Evolutionary conservation across 495 filamentous ascomycete genomes (phyloP).

Genomic region (Aspergillus coremiiformis): DNA sequence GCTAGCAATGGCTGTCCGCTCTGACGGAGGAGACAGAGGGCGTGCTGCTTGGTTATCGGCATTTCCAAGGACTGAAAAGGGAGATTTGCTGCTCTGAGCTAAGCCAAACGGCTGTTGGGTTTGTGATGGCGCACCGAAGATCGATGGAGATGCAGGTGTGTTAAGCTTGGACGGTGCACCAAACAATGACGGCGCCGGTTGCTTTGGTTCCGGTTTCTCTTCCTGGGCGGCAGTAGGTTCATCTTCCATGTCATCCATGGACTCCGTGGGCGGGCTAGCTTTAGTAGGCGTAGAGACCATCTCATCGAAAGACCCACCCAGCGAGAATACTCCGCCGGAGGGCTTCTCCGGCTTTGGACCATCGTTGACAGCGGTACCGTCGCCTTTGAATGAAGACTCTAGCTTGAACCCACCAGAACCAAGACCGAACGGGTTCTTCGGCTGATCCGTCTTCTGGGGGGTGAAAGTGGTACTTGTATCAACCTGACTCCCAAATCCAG

Average conservation of each 20-base stretch:
- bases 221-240: slow-evolving; percentile 10
- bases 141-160: slow-evolving; percentile 18
- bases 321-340: slow-evolving; percentile 29
- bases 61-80: slow-evolving; percentile 33
- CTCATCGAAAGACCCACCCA: slow-evolving; percentile 24
- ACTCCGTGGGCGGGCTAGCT: slow-evolving; percentile 20
- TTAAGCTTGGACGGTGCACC: slow-evolving; percentile 21
- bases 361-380: slow-evolving; percentile 57
- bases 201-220: slow-evolving; percentile 17
- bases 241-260: slow-evolving; percentile 38
- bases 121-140: slow-evolving; percentile 33
- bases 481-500: slow-evolving; percentile 24
- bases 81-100: slow-evolving; percentile 28
- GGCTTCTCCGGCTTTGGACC: slow-evolving; percentile 42
- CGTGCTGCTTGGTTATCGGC: slow-evolving; percentile 22
- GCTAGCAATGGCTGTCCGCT: slow-evolving; percentile 27
- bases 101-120: slow-evolving; percentile 24
- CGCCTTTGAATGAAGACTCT: slow-evolving; percentile 72
- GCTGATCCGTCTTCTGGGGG: slow-evolving; percentile 28
- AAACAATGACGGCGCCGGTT: slow-evolving; percentile 43
- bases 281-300: slow-evolving; percentile 24
- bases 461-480: slow-evolving; percentile 28
- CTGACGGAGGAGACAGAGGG: slow-evolving; percentile 31
- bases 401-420: slow-evolving; percentile 56
- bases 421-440: slow-evolving; percentile 46